Percentiles rank a stretch among this genome's conserved stretches.
Conservation (phyloP, 306 rosid species). For the Gynostemma pentaphyllum region DNA sequence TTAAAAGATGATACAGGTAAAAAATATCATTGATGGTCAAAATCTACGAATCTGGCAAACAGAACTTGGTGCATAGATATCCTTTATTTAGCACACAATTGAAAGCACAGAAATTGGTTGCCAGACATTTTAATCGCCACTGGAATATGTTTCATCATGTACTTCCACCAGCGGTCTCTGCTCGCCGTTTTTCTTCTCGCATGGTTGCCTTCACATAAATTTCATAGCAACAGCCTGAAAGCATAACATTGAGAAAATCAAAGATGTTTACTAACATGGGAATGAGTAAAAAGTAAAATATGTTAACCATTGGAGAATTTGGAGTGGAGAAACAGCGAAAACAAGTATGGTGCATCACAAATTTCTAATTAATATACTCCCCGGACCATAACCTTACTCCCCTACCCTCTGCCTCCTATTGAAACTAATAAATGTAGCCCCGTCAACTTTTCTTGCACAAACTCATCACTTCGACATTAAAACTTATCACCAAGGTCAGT, state of each 20-base stretch:
- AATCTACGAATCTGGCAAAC: background rate
- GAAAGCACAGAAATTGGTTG: constrained; percentile 9
- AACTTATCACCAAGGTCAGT: background rate
- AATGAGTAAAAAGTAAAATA: background rate
- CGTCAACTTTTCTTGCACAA: background rate
- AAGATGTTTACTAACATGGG: background rate
- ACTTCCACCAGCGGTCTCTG: constrained; percentile 12
- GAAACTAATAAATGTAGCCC: background rate
- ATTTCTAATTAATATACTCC: background rate
- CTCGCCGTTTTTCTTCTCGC: constrained; percentile 47
- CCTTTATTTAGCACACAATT: constrained; percentile 20
- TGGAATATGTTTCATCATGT: constrained; percentile 15
- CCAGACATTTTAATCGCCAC: constrained; percentile 13
- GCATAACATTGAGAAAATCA: background rate
- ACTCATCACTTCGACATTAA: background rate
- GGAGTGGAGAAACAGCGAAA: background rate
- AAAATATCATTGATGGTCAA: constrained; percentile 16
- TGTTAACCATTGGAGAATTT: background rate
- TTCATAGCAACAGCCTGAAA: constrained; percentile 72
- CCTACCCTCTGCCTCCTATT: background rate
- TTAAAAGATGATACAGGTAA: background rate
- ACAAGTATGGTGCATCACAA: background rate
- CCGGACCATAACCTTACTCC: background rate
- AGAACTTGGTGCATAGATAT: constrained; percentile 5
- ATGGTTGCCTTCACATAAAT: constrained; percentile 42